Conservation (phyloP, 192 early-diverging fungal genomes). For the Coemansia reversa region DNA sequence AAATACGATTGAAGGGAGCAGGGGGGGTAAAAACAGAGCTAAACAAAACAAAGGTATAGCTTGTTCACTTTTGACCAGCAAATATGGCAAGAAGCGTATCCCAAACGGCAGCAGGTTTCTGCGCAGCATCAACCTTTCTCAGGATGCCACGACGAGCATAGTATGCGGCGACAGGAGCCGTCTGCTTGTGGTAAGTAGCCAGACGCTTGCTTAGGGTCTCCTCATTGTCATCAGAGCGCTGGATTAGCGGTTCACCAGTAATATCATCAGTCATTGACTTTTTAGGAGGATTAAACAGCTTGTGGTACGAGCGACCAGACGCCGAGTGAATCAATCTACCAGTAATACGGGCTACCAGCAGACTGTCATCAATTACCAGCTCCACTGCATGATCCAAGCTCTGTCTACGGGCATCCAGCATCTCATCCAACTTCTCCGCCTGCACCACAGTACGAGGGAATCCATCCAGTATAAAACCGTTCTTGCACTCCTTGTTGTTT, state of each 20-base stretch:
- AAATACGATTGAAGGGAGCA: neutral
- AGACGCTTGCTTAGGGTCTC: slow-evolving; percentile 91
- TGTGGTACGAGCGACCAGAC: slow-evolving; percentile 96
- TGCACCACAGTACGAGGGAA: slow-evolving; percentile 98
- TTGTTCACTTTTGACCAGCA: slow-evolving; percentile 39
- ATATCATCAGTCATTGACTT: slow-evolving; percentile 85
- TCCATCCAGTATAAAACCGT: slow-evolving; percentile 98
- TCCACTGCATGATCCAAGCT: slow-evolving; percentile 87
- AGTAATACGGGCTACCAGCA: slow-evolving; percentile 94
- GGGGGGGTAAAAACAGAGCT: neutral
- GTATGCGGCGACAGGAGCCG: slow-evolving; percentile 80
- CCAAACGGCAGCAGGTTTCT: slow-evolving; percentile 89
- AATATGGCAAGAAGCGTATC: slow-evolving; percentile 87
- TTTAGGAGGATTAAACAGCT: slow-evolving; percentile 95
- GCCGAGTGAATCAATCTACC: slow-evolving; percentile 94
- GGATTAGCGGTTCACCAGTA: slow-evolving; percentile 96
- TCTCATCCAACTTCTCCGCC: slow-evolving; percentile 97
- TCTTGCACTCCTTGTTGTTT: slow-evolving; percentile 91
- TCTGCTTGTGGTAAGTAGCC: slow-evolving; percentile 79
- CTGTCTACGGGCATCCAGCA: slow-evolving; percentile 82
- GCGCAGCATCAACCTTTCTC: slow-evolving; percentile 88
- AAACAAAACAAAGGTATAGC: neutral
- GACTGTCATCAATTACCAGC: slow-evolving; percentile 87
- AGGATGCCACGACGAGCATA: slow-evolving; percentile 94
- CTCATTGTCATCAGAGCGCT: slow-evolving; percentile 97